Evolutionary conservation across 2,329 filamentous ascomycete species (phyloP).

Genomic region (Talaromyces rugulosus): DNA sequence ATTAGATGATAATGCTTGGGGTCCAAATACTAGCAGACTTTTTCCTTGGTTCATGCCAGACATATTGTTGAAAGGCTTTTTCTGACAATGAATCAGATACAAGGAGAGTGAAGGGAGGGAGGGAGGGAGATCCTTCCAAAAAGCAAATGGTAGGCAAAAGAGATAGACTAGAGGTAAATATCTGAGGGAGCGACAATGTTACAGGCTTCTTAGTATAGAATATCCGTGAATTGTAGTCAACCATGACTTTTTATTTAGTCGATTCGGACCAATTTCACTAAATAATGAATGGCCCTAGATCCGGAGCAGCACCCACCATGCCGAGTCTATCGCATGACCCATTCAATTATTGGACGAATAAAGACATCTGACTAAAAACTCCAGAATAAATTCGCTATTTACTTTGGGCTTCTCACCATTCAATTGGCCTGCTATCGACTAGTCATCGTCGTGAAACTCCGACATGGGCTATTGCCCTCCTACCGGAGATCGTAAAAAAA

Average conservation of each 20-base stretch:
- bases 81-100: background rate
- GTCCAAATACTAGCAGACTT: constrained; percentile 2
- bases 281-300: background rate
- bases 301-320: background rate
- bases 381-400: background rate
- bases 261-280: background rate
- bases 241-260: background rate
- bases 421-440: background rate
- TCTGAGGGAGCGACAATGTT: background rate
- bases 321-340: background rate
- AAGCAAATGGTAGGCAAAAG: background rate
- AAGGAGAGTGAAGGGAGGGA: background rate
- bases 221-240: background rate
- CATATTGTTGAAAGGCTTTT: background rate
- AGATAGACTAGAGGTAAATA: background rate
- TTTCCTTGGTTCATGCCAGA: background rate
- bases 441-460: background rate
- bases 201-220: background rate
- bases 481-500: background rate
- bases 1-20: constrained; percentile 7
- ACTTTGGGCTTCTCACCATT: background rate
- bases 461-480: background rate
- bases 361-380: background rate
- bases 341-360: background rate
- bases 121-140: background rate